Base-by-base conservation (phyloP, 2,329 filamentous ascomycete species). In the Orbilia ellipsospora region DNA sequence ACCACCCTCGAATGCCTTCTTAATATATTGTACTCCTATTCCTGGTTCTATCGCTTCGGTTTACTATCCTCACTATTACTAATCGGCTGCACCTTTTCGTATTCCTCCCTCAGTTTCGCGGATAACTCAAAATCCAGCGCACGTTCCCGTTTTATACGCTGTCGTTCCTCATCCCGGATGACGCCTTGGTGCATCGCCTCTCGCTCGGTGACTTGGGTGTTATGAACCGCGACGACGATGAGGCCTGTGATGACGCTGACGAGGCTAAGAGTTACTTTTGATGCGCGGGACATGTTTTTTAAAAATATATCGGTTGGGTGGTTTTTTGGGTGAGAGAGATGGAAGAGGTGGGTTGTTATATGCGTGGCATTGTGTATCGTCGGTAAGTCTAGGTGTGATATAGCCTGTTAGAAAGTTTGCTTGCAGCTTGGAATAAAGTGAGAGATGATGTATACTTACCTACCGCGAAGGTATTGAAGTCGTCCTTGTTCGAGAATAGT, bases 71-170 rank as follows among this genome's bases (percentile, higher is more conserved):
- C 59, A 13, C 57, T 56, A 48, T 64, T 64, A 16, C 70, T 74
- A 31, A 98, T 94, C 3, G 85, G 91, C 84, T 99, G 95, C 36
- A 93, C 86, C 82, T 94, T 94, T 82, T 90, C 90, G 83, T 97
- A 98, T 82, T 99, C 92, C 80, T 90, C 88, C 83, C 98, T 94
- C 56, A 99, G 85, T 5, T 87, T 88, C 77, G 87, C 88, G 82
- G 99, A 95, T 88, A 96, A 89, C 78, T 98, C 94, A 80, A 99
- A 99, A 81, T 99, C 95, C 61, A 93, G 88, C 82, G 96, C 92
- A 73, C 95, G 90, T 82, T 99, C 95, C 78, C 88, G 88, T 84
- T 97, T 97, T 78, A 97, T 82, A 54, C 92, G 89, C 82, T 97
- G 94, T 81, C 96, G 93, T 81, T 98, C 94, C 86, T 97, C 91